phyloP scores from a whole-genome alignment of 257 asterid genomes.

The Capsicum baccatum region DNA sequence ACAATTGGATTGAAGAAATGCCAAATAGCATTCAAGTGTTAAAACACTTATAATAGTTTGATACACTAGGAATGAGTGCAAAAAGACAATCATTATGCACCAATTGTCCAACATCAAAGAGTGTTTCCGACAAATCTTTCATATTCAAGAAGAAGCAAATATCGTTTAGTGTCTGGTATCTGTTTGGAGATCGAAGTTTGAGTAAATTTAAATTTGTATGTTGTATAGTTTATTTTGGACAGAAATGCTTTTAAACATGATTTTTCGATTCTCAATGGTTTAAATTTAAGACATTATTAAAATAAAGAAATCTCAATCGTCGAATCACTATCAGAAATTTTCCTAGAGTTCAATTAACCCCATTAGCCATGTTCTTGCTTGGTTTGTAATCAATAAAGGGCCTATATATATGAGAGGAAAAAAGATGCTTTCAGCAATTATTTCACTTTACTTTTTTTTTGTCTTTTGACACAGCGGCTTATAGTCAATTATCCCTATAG shows the following conservation, averaged over 20 bases:
- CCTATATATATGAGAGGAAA: neutral
- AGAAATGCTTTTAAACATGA: too few relatives aligned
- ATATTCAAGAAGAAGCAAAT: neutral
- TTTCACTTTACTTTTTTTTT: neutral
- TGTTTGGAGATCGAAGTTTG: too few relatives aligned
- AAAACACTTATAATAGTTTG: neutral
- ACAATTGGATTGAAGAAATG: neutral
- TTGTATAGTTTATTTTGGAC: too few relatives aligned
- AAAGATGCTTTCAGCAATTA: neutral
- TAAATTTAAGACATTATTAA: too few relatives aligned
- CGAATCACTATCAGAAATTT: too few relatives aligned
- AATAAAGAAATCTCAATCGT: too few relatives aligned
- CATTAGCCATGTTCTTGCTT: neutral
- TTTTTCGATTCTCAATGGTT: too few relatives aligned
- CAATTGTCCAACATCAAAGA: neutral
- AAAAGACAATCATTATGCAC: neutral
- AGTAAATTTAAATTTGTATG: too few relatives aligned
- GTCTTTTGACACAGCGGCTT: too few relatives aligned
- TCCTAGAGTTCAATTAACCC: too few relatives aligned
- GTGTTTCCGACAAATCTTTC: neutral
- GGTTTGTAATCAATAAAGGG: neutral
- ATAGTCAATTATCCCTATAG: neutral
- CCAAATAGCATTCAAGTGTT: neutral
- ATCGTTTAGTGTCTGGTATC: neutral
- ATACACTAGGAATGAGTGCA: conserved; percentile 4